Conservation (phyloP, 371 early-diverging fungal species). For the Mucor velutinosus region DNA sequence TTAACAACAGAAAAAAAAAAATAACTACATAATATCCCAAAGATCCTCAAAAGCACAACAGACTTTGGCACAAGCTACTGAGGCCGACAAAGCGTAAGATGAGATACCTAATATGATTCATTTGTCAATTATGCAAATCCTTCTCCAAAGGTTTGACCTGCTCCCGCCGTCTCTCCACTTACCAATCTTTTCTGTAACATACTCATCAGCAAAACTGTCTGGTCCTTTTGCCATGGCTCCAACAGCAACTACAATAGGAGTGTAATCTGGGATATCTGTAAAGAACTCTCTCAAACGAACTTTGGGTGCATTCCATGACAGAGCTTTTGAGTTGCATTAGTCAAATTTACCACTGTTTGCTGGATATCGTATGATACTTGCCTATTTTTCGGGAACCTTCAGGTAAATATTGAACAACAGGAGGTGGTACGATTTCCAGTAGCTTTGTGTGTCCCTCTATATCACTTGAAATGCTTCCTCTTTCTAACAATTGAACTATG, state of each 20-base stretch:
- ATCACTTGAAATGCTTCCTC: slow-evolving; percentile 80
- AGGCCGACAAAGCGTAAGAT: slow-evolving; percentile 92
- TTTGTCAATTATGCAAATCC: background rate
- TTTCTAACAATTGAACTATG: slow-evolving; percentile 95
- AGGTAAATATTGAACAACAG: slow-evolving; percentile 89
- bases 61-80: slow-evolving; percentile 92
- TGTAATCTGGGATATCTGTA: slow-evolving; percentile 66
- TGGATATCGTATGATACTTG: slow-evolving; percentile 29
- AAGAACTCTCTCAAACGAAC: slow-evolving; percentile 78
- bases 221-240: slow-evolving; percentile 97
- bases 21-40: slow-evolving; percentile 72
- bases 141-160: background rate
- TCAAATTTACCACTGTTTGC: background rate
- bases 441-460: slow-evolving; percentile 79
- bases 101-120: slow-evolving; percentile 67
- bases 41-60: slow-evolving; percentile 86
- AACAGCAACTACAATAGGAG: slow-evolving; percentile 86
- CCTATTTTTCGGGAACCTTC: slow-evolving; percentile 79
- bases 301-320: slow-evolving; percentile 89
- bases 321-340: slow-evolving; percentile 43
- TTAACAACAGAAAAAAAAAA: slow-evolving; percentile 3
- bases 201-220: slow-evolving; percentile 91
- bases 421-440: slow-evolving; percentile 94
- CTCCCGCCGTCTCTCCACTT: background rate
- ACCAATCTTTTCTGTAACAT: slow-evolving; percentile 89